Base-by-base conservation (phyloP, 345 rosid species). In the Stellera chamaejasme region DNA sequence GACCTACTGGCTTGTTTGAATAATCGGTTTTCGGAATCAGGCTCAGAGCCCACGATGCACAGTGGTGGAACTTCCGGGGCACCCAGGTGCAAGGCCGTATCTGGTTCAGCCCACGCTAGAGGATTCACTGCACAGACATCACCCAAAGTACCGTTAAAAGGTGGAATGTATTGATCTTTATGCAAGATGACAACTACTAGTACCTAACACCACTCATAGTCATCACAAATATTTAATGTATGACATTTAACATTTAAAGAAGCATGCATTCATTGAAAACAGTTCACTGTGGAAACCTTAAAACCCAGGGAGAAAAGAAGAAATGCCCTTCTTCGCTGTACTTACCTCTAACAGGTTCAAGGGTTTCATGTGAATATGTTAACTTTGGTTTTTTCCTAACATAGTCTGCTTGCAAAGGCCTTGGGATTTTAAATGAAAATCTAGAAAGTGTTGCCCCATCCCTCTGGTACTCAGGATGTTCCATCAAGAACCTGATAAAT, bases 381-480 rank as follows among this genome's bases (percentile, higher is more conserved):
- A 12, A 2, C 28, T 63, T 36, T 45, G 73, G 79, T 48, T 83
- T 83, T 71, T 82, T 87, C 66, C 85, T 75, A 47, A 84, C 87
- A 66, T 87, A 82, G 64, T 75, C 61, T 32, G 80, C 78, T 66
- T 62, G 87, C 64, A 82, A 72, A 42, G 96, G 96, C 77, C 62
- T 82, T 8, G 96, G 96, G 55, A 72, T 77, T 72, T 77, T 89
- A 64, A 87, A 87, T 10, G 96, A 87, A 72, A 87, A 87, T 56
- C 69, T 73, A 13, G 91, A 78, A 56, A 80, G 58, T 11, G 59
- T 82, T 19, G 78, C 69, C 25, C 80, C 95, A 58, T 64, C 64
- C 13, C 39, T 47, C 43, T 50, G 49, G 62, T 67, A 76, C 58
- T 84, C 76, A 0, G 91, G 89, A 70, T 87, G 57, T 9, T 82